Percentiles rank a stretch among this genome's conserved stretches.
phyloP scores from a whole-genome alignment of 176 grass and related monocot species.

The Canna indica region DNA sequence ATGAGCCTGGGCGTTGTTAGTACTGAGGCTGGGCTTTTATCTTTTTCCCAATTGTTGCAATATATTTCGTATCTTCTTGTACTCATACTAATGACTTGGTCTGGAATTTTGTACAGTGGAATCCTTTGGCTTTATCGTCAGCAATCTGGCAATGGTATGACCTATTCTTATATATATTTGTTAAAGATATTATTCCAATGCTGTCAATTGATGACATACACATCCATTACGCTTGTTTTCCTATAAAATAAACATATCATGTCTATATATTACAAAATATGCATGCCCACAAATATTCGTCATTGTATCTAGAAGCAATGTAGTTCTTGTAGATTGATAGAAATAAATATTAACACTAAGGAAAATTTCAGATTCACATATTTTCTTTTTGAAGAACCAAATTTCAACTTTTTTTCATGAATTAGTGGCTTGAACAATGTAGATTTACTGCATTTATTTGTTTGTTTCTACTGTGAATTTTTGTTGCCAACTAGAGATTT shows the following conservation, averaged over 20 bases:
- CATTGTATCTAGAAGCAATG: too few species aligned
- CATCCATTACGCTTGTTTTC: neutral
- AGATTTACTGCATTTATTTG: neutral
- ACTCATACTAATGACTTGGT: conserved; percentile 9
- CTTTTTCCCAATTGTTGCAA: neutral
- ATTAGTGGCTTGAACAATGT: neutral
- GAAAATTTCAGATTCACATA: neutral
- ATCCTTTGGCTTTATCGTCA: conserved; percentile 73
- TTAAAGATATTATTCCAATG: neutral
- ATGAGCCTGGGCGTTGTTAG: neutral
- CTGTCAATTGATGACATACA: neutral
- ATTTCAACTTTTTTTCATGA: too few species aligned
- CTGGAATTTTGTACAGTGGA: conserved; percentile 43
- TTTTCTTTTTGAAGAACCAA: too few species aligned
- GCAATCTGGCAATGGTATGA: conserved; percentile 72
- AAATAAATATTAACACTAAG: neutral
- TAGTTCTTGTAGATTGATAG: neutral
- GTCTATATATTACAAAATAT: neutral
- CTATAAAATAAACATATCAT: neutral
- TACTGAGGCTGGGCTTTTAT: neutral
- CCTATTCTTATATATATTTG: neutral
- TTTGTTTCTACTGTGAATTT: neutral
- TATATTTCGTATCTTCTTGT: neutral
- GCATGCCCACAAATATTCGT: too few species aligned
- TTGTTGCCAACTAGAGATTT: too few species aligned